Conservation (phyloP, 345 rosid species). For the Citrus sinensis region DVS_A1.0 CM039169.1:30896501-30897000, state of each 20-base stretch:
- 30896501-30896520: background rate
- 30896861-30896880: conserved; percentile 61
- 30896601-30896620: conserved; percentile 65
- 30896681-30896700: background rate
- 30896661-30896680: background rate
- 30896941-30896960: background rate
- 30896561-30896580: conserved; percentile 93
- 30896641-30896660: background rate
- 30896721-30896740: background rate
- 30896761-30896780: conserved; percentile 64
- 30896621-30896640: conserved; percentile 77
- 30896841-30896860: conserved; percentile 47
- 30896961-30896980: too few species aligned
- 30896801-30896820: conserved; percentile 63
- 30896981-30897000: background rate
- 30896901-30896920: conserved; percentile 42
- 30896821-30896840: conserved; percentile 50
- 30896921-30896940: conserved; percentile 18
- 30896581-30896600: conserved; percentile 87
- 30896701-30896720: background rate
- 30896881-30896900: conserved; percentile 78
- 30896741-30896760: background rate
- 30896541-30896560: conserved; percentile 7
- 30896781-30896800: conserved; percentile 60
- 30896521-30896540: background rate